Conservation (phyloP, 1,284 basidiomycete genomes). For the Boletus nobilissimus region DNA sequence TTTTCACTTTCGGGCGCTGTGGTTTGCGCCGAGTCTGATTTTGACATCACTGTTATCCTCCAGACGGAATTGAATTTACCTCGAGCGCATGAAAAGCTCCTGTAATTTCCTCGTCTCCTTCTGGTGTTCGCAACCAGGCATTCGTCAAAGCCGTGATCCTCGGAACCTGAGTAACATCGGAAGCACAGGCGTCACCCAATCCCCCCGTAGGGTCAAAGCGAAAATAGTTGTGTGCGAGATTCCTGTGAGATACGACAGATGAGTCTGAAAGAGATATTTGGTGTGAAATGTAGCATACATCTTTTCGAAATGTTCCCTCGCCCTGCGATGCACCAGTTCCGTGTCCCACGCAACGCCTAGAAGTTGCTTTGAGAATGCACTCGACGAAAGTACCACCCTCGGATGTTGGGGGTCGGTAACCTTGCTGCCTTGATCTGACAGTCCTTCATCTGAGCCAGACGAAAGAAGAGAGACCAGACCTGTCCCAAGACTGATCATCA, state of each 20-base stretch:
- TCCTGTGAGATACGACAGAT: not conserved
- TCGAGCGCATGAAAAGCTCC: not conserved
- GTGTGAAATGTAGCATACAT: not conserved
- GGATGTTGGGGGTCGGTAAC: not conserved
- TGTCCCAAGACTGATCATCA: constrained; percentile 2
- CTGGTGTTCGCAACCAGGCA: constrained; percentile 1
- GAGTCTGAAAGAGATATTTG: not conserved
- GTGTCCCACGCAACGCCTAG: not conserved
- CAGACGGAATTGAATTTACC: not conserved
- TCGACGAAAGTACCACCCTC: not conserved
- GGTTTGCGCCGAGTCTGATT: no score
- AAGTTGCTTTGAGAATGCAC: not conserved
- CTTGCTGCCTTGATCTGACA: no score
- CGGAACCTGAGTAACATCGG: not conserved
- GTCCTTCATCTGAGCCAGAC: no score
- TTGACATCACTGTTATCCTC: no score
- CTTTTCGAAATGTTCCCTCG: not conserved
- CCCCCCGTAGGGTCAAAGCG: constrained; percentile 6
- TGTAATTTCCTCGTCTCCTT: not conserved
- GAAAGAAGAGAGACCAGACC: constrained; percentile 1
- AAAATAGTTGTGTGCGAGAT: not conserved
- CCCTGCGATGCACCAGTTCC: not conserved
- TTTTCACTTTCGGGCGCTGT: no score
- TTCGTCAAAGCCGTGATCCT: constrained; percentile 3
- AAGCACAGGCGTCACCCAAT: not conserved